Base-by-base conservation (phyloP, 768 basidiomycete genomes). In the Podaxis pistillaris region DNA sequence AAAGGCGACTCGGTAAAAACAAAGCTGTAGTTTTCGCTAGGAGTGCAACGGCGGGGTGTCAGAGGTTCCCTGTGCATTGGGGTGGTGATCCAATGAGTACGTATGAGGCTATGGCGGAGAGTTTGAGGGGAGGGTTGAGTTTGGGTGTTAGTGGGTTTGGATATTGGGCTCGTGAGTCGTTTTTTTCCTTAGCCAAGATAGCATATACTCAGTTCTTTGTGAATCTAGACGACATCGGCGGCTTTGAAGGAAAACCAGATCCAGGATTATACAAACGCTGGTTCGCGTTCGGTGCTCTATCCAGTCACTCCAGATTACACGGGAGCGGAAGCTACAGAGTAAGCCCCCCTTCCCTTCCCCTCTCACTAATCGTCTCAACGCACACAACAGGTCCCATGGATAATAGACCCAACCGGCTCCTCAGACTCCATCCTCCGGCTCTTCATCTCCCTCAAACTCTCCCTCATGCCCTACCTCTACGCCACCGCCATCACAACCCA, bases 81-180 rank as follows among this genome's bases (percentile, higher is more conserved):
- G 77, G 76, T 22, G 81, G 81, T 5, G 81, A 82, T 63, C 79
- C 79, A 55, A 79, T 80, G 71, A 74, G 75, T 12, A 78, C 78
- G 1, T 81, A 74, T 63, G 79, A 79, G 60, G 81, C 79, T 7
- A 83, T 83, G 81, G 78, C 78, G 0, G 81, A 83, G 70, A 77
- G 78, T 11, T 67, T 82, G 41, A 71, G 80, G n/a, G 81, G 81
- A 28, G 73, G 74, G 6, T 64, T 83, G 44, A 76, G 75, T 53
- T 68, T 83, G 51, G 76, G 77, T 1, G 66, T 75, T 19, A 78
- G 77, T 54, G 81, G 81, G 0, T 83, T 79, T 65, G 76, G 76
- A 2, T 81, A 74, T 67, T 78, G 77, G 75, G 76, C 77, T 17
- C 79, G 71, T 72, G 49, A 58, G 69, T 67, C 30, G 3, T 19